Evolutionary conservation across 768 basidiomycete species (phyloP), one percentile per base, ranked within the genome.

Genomic region (Serendipita sp.): DNA sequence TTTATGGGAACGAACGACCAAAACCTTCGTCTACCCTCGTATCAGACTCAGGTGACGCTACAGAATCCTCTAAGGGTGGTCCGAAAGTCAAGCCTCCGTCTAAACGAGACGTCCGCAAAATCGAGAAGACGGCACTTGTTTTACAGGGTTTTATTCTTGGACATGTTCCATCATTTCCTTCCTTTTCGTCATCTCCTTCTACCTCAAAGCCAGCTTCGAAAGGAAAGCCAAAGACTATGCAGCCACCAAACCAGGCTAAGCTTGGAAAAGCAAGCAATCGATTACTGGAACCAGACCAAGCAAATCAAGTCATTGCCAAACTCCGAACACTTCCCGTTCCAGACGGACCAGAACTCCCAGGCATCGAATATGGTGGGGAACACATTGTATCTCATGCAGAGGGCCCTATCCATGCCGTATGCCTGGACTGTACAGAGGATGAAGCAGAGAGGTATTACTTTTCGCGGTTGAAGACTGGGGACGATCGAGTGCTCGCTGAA

Each of bases 341-440:
- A 6, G 78, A 77, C 62, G 73, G 70, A 11, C 68, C 72, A 6
- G 31, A 69, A 69, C 34, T 65, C 68, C 18, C 60, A 36, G 34
- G 62, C 63, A 4, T 48, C 50, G 44, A 48, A 36, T 23, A 66
- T 45, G 48, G 62, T 37, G 55, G 36, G 50, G 33, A 67, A 63
- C 11, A 67, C 64, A 58, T 66, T 16, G 58, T 66, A 5, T 53
- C 67, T 10, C 31, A 62, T 31, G 70, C 70, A 3, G 72, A 72
- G 62, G 69, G 75, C 2, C 87, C 87, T 23, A 87, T 91, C 33
- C 88, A 85, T 69, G 89, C 87, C 0, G 88, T 90, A 23, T 91
- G 86, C 68, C 78, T 91, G 44, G 78, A 76, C 34, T 76, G 77
- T 67, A 70, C 81, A 1, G 89, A 91, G 64, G 78, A 72, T 5